Percentiles rank a stretch among this genome's conserved stretches.
These are phyloP conservation scores for Fusarium palustre DNA, from an alignment of 2,329 filamentous ascomycete genomes.

Conservation along the genomic window DNA sequence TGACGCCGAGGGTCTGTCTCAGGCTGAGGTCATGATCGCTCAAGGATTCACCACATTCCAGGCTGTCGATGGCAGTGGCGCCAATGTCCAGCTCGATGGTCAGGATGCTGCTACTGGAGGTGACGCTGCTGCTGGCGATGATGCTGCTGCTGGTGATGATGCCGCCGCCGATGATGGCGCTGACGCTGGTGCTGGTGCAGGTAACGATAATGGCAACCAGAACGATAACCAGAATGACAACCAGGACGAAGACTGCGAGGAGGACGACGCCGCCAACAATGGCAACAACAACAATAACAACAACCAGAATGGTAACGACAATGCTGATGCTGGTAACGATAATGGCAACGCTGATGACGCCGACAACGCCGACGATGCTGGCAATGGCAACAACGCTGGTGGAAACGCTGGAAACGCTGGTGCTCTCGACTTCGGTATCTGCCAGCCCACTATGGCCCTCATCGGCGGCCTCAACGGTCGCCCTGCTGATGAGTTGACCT, in stretches of 20 bases:
- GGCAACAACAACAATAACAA: neutral
- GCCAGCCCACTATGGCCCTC: conserved; percentile 69
- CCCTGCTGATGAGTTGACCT: conserved; percentile 70
- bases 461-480: conserved; percentile 68
- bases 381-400: neutral
- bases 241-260: conserved; percentile 8
- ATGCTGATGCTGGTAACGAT: neutral
- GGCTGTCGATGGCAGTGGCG: conserved; percentile 50
- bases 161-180: conserved; percentile 9
- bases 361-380: neutral
- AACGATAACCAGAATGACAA: conserved; percentile 2
- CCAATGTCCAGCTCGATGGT: conserved; percentile 50
- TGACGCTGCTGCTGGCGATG: conserved; percentile 45
- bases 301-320: neutral
- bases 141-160: conserved; percentile 41
- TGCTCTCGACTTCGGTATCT: conserved; percentile 64
- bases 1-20: conserved; percentile 69
- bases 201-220: conserved; percentile 4
- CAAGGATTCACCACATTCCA: conserved; percentile 74
- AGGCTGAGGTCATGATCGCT: conserved; percentile 71
- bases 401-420: conserved; percentile 9
- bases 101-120: conserved; percentile 50
- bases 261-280: neutral
- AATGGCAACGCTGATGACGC: neutral
- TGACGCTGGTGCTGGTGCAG: neutral